These are phyloP conservation scores for Chaetomiaceae sp. DNA, from an alignment of 2,329 filamentous ascomycete genomes.

Conservation along the genomic window DNA sequence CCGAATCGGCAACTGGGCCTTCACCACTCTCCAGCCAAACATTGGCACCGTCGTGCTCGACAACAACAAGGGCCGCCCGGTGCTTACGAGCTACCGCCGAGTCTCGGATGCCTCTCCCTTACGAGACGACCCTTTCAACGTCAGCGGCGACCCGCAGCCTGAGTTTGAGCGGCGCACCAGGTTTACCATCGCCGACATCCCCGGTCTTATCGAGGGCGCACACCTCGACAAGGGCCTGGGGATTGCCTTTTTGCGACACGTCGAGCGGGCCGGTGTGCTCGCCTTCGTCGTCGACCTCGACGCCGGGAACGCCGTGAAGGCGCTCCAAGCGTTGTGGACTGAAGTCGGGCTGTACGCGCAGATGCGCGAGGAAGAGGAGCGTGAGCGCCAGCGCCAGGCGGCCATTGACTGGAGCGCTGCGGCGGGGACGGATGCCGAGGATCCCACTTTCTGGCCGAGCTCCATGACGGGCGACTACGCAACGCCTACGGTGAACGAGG, in stretches of 20 bases:
- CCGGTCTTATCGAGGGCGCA: conserved; percentile 85
- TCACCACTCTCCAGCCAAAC: conserved; percentile 91
- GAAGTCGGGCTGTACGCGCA: conserved; percentile 86
- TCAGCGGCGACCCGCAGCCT: conserved; percentile 39
- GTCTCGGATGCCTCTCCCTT: conserved; percentile 39
- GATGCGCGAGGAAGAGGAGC: conserved; percentile 68
- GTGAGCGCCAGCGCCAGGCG: conserved; percentile 56
- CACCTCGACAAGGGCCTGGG: conserved; percentile 90
- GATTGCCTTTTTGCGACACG: conserved; percentile 85
- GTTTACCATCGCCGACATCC: conserved; percentile 94
- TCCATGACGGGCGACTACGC: conserved; percentile 30
- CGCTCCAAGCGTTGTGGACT: conserved; percentile 78
- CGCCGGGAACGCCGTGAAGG: conserved; percentile 71
- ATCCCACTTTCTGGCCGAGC: conserved; percentile 18
- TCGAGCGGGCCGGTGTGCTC: conserved; percentile 87
- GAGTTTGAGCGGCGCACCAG: conserved; percentile 60
- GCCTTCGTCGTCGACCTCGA: conserved; percentile 89
- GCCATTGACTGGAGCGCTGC: conserved; percentile 56
- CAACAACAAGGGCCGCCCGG: conserved; percentile 71
- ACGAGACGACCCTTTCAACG: conserved; percentile 31
- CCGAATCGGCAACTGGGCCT: conserved; percentile 90
- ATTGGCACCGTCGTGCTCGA: conserved; percentile 95
- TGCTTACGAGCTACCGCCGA: conserved; percentile 38
- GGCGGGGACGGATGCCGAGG: conserved; percentile 36
- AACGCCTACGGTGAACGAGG: conserved; percentile 30